These are phyloP conservation scores for Penicillium paxilli DNA, from an alignment of 495 filamentous ascomycete genomes.

Conservation along the genomic window DNA sequence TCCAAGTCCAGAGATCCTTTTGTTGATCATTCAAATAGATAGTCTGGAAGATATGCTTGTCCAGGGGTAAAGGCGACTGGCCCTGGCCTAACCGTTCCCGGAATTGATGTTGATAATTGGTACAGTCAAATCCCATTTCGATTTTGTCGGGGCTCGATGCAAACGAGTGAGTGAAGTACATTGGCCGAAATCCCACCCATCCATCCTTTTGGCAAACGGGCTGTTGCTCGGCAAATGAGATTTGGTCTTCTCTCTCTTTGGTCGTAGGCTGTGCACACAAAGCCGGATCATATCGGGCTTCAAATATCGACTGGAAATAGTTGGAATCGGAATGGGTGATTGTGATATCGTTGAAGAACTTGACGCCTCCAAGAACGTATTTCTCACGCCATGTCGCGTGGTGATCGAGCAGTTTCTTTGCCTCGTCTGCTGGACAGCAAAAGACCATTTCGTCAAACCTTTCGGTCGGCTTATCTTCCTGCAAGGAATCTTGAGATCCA, in stretches of 20 bases:
- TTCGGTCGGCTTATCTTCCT: conserved; percentile 22
- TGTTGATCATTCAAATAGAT: conserved; percentile 77
- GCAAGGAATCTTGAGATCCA: neutral
- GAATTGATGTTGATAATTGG: conserved; percentile 84
- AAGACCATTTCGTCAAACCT: conserved; percentile 73
- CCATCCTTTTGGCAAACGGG: conserved; percentile 33
- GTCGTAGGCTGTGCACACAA: conserved; percentile 51
- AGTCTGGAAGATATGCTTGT: conserved; percentile 76
- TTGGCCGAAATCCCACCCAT: conserved; percentile 63
- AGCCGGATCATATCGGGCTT: conserved; percentile 60
- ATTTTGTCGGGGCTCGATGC: conserved; percentile 63
- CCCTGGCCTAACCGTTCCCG: conserved; percentile 47
- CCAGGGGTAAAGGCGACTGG: conserved; percentile 40
- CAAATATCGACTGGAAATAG: conserved; percentile 77
- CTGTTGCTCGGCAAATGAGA: conserved; percentile 52
- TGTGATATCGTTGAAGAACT: conserved; percentile 80
- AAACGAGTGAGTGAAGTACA: conserved; percentile 81
- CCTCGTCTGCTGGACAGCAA: conserved; percentile 69
- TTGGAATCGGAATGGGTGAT: conserved; percentile 75
- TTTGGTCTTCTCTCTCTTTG: conserved; percentile 46
- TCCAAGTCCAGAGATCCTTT: conserved; percentile 66
- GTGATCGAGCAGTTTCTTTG: conserved; percentile 62
- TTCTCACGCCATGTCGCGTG: conserved; percentile 65
- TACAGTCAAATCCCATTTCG: conserved; percentile 87
- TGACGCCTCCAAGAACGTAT: conserved; percentile 69